Evolutionary conservation across 371 early-diverging fungal species (phyloP), one percentile per base, ranked within the genome.

Genomic region (Mortierella sp.): DNA sequence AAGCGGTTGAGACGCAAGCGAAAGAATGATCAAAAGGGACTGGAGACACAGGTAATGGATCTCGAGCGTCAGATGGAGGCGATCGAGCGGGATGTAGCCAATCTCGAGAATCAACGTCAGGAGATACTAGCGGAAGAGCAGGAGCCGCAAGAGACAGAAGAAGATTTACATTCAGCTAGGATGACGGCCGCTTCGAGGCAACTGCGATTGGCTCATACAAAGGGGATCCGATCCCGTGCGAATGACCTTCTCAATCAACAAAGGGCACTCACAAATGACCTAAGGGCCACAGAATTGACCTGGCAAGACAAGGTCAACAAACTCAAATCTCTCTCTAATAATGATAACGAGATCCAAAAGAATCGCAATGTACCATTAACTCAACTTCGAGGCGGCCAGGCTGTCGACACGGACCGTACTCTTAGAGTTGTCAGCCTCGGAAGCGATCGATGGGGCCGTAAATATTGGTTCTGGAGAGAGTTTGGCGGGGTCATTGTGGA

Each of bases 401-500:
- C 62, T 44, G 70, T 79, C 5, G 72, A 79, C 43, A 45, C 60
- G 47, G 80, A 79, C 48, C 73, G 73, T 28, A 72, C 66, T 29
- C 57, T 79, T 25, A 61, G 80, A 0, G 70, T 79, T 29, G 57
- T 79, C 15, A 62, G 67, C 25, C 66, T 79, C 15, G 80, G 80
- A 18, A 79, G 66, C 56, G 80, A 79, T 48, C 69, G 80, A 14
- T 79, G 73, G 70, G 80, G 80, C 14, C 73, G 80, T 60, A 79
- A 79, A 57, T 79, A 69, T 30, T 79, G 80, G 80, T 73, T 79
- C 67, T 79, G 80, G 80, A 79, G 48, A 37, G 60, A 72, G 16
- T 79, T 79, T 63, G 80, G 80, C 11, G 80, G 80, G n/a, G 69
- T 79, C 19, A 66, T 79, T 30, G 60, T 79, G 7, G 80, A 79